These are phyloP conservation scores for Leishmania mexicana DNA, from an alignment of 208 protist species.

Conservation along the genomic window DNA sequence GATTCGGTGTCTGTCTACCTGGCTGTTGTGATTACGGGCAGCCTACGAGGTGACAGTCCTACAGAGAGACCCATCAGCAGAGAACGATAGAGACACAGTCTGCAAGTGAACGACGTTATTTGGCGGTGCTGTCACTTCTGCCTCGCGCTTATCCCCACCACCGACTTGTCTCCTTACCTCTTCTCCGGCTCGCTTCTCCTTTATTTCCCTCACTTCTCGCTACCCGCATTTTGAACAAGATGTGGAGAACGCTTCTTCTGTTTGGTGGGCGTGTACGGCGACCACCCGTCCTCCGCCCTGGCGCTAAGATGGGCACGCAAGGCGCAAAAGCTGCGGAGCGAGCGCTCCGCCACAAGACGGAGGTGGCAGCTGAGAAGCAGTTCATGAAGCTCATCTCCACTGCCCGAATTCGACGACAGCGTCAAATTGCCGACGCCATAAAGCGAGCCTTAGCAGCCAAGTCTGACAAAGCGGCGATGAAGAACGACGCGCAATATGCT, in stretches of 20 bases:
- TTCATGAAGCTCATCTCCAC: constrained; percentile 9
- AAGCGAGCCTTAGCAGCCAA: neutral
- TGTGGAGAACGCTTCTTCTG: constrained; percentile 2
- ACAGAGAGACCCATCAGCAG: neutral
- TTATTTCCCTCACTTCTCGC: neutral
- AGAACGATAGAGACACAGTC: neutral
- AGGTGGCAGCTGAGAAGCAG: constrained; percentile 9
- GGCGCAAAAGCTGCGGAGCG: neutral
- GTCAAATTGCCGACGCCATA: constrained; percentile 5
- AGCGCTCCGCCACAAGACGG: neutral
- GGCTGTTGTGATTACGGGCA: neutral
- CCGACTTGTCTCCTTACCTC: neutral
- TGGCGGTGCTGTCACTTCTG: neutral
- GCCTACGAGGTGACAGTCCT: neutral
- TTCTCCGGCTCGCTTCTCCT: neutral
- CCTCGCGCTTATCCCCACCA: neutral
- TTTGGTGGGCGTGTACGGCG: constrained; percentile 4
- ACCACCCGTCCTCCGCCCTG: neutral
- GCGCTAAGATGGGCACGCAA: neutral
- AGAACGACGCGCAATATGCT: constrained; percentile 16
- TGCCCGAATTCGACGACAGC: constrained; percentile 6
- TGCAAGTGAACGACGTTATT: neutral
- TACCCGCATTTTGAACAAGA: neutral
- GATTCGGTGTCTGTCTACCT: neutral
- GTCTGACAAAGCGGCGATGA: neutral